Conservation (phyloP, 495 filamentous ascomycete genomes). For the Tuber aestivum region DNA sequence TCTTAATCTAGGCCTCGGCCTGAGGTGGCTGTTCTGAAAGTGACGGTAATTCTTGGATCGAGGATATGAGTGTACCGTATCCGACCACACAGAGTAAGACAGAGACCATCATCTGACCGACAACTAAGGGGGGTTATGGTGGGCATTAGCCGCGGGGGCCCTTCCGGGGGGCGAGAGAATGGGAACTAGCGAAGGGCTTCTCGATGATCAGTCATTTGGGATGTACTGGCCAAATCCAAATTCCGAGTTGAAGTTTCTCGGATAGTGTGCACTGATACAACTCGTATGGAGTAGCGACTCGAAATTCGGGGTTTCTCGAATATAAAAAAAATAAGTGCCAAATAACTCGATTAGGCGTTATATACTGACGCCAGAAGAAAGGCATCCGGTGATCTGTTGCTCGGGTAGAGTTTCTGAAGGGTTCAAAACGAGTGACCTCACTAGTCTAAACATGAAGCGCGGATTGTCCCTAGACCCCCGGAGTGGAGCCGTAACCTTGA, state of each 20-base stretch:
- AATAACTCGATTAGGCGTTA: background rate
- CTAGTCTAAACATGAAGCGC: background rate
- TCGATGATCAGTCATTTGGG: no score
- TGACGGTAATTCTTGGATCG: background rate
- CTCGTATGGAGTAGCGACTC: no score
- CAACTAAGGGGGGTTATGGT: background rate
- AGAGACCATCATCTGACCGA: background rate
- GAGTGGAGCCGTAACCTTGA: background rate
- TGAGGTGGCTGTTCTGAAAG: background rate
- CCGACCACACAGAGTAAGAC: background rate
- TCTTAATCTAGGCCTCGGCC: background rate
- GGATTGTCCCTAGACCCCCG: background rate
- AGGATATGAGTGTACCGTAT: background rate
- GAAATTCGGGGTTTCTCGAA: no score
- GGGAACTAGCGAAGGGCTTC: background rate
- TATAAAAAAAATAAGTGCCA: no score
- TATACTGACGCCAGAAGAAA: background rate
- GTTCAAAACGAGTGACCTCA: background rate
- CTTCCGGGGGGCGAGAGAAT: background rate
- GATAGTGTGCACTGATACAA: no score
- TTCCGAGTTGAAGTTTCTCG: no score
- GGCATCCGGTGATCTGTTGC: background rate
- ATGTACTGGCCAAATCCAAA: no score
- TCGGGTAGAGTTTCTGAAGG: background rate
- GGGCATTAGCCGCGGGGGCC: background rate